Conservation (phyloP, 2,329 filamentous ascomycete species). For the Penicillium sp. region DNA sequence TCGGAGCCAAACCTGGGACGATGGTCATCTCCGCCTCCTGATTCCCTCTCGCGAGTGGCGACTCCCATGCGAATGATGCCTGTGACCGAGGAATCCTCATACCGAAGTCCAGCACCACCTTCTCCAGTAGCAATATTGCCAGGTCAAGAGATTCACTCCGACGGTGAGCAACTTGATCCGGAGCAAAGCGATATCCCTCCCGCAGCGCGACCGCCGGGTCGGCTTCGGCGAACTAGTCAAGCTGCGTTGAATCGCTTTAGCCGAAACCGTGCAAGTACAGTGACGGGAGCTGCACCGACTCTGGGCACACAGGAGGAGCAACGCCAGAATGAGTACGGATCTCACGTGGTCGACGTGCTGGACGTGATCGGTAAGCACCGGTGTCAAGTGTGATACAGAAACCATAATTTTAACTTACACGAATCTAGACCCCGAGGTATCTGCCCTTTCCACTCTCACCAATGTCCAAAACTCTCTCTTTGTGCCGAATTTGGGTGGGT, state of each 20-base stretch:
- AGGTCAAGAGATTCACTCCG: background rate
- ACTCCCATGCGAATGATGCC: constrained; percentile 31
- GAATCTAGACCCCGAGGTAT: constrained; percentile 71
- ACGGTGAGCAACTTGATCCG: constrained; percentile 7
- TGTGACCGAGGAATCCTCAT: constrained; percentile 34
- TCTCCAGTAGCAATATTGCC: constrained; percentile 3
- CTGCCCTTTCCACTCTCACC: constrained; percentile 76
- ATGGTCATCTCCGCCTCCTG: constrained; percentile 28
- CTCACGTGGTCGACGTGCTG: constrained; percentile 63
- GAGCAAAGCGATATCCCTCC: constrained; percentile 16
- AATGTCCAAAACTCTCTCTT: constrained; percentile 91
- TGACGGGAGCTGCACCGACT: constrained; percentile 22
- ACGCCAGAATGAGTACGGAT: constrained; percentile 52
- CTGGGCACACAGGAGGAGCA: constrained; percentile 7
- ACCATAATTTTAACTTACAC: constrained; percentile 23
- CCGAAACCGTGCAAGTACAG: constrained; percentile 34
- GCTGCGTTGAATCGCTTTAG: constrained; percentile 32
- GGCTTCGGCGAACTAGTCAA: constrained; percentile 34
- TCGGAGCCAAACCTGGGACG: constrained; percentile 40
- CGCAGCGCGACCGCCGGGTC: constrained; percentile 16
- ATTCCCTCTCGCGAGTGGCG: constrained; percentile 20
- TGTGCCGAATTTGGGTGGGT: constrained; percentile 72
- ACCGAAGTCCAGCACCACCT: constrained; percentile 12
- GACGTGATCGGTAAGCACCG: constrained; percentile 62
- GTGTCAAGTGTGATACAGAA: background rate